Conservation (phyloP, 208 protist genomes). For the Tritrichomonas musculus region DNA sequence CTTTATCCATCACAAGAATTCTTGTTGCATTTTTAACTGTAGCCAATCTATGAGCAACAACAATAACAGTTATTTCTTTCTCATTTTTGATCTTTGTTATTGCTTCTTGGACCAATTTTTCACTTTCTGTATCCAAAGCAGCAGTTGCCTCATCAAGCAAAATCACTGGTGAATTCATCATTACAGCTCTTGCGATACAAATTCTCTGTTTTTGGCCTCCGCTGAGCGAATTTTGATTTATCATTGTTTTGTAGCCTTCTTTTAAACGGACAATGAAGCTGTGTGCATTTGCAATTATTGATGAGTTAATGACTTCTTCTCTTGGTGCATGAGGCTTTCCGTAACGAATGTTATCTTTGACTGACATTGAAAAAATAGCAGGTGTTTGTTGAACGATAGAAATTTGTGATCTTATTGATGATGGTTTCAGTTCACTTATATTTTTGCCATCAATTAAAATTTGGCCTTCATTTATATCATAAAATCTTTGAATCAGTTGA, state of each 20-base stretch:
- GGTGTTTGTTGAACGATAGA: neutral
- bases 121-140: neutral
- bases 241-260: neutral
- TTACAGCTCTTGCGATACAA: neutral
- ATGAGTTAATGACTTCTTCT: neutral
- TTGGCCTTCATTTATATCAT: neutral
- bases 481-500: neutral
- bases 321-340: neutral
- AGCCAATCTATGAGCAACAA: neutral
- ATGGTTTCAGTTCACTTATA: neutral
- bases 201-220: slow-evolving; percentile 6
- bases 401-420: neutral
- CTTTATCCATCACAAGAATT: neutral
- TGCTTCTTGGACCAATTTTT: neutral
- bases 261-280: neutral
- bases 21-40: neutral
- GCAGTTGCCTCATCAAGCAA: neutral
- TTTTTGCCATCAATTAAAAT: neutral
- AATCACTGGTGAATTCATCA: neutral
- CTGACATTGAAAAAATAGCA: neutral
- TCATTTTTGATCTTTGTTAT: neutral
- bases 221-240: neutral
- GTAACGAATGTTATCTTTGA: neutral
- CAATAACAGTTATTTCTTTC: neutral
- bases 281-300: neutral